Evolutionary conservation across 768 basidiomycete genomes (phyloP).

Genomic region (Termitomyces titanicus): DNA sequence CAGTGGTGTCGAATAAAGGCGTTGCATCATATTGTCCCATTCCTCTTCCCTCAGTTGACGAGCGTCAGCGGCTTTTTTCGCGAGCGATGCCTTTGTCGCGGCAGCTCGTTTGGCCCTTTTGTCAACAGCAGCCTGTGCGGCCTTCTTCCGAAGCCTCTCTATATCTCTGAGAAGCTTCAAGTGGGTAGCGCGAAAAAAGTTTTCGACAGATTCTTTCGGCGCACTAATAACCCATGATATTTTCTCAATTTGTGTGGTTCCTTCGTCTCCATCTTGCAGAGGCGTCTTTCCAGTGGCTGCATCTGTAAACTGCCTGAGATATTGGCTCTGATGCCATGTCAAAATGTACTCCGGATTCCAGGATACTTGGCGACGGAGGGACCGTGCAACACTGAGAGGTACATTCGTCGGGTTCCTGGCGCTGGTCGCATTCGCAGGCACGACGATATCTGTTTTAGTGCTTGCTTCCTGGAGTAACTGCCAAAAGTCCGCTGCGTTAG

Average conservation of each 20-base stretch:
- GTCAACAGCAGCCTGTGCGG: conserved; percentile 27
- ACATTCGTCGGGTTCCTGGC: conserved; percentile 22
- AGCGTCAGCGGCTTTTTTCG: conserved; percentile 63
- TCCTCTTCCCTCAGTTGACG: conserved; percentile 54
- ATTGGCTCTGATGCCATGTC: conserved; percentile 66
- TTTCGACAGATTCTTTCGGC: conserved; percentile 43
- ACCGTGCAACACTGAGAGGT: conserved; percentile 33
- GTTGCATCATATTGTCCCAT: conserved; percentile 58
- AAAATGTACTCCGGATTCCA: conserved; percentile 64
- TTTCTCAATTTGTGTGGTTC: conserved; percentile 35
- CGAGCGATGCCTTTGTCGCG: conserved; percentile 50
- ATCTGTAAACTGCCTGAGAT: conserved; percentile 51
- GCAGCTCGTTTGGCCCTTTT: conserved; percentile 32
- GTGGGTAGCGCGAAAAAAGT: conserved; percentile 40
- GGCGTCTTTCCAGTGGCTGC: conserved; percentile 39
- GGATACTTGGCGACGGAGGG: conserved; percentile 54
- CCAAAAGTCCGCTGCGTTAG: conserved; percentile 55
- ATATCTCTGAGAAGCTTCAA: conserved; percentile 37
- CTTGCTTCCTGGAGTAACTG: conserved; percentile 46
- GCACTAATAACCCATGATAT: conserved; percentile 55
- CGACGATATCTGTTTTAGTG: conserved; percentile 28
- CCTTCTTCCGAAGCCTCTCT: conserved; percentile 36
- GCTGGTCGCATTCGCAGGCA: conserved; percentile 12
- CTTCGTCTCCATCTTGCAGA: conserved; percentile 42
- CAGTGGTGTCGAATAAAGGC: conserved; percentile 51